Conservation (phyloP, 2,329 filamentous ascomycete species). For the Truncatella angustata region DNA sequence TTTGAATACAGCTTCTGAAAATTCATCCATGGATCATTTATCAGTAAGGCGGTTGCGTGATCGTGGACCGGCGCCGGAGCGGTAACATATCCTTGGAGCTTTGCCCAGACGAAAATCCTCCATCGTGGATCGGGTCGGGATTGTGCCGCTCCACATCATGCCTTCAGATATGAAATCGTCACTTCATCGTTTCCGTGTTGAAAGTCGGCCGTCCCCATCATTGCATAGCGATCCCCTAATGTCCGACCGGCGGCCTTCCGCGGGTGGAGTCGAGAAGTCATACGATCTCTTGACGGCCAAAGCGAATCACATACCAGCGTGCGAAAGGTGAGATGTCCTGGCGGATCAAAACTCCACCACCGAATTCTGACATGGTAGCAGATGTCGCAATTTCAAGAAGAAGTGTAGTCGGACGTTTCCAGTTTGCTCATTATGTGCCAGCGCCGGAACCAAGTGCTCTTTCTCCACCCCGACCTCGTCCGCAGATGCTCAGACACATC, state of each 20-base stretch:
- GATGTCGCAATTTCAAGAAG: slow-evolving; percentile 45
- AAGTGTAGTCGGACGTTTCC: slow-evolving; percentile 42
- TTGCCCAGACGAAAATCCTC: not conserved
- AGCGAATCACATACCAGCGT: slow-evolving; percentile 28
- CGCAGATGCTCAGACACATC: slow-evolving; percentile 32
- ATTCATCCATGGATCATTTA: not conserved
- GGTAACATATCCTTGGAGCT: not conserved
- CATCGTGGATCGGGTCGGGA: slow-evolving; percentile 1
- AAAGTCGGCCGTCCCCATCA: slow-evolving; percentile 16
- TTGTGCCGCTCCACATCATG: slow-evolving; percentile 4
- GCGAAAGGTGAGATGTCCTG: slow-evolving; percentile 24
- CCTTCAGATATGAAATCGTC: slow-evolving; percentile 18
- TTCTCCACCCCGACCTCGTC: slow-evolving; percentile 28
- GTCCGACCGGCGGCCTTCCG: slow-evolving; percentile 18
- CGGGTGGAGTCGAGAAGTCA: slow-evolving; percentile 18
- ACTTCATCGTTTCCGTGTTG: slow-evolving; percentile 25
- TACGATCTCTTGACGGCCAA: slow-evolving; percentile 25
- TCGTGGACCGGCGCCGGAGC: not conserved
- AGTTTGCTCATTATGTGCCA: slow-evolving; percentile 37
- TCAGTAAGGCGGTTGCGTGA: not conserved
- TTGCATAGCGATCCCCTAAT: slow-evolving; percentile 10
- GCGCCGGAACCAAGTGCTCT: slow-evolving; percentile 37
- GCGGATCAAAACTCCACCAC: not conserved
- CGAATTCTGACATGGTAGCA: slow-evolving; percentile 7
- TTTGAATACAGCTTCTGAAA: not conserved